phyloP scores from a whole-genome alignment of 495 filamentous ascomycete genomes.

The Xylaria longipes region DNA sequence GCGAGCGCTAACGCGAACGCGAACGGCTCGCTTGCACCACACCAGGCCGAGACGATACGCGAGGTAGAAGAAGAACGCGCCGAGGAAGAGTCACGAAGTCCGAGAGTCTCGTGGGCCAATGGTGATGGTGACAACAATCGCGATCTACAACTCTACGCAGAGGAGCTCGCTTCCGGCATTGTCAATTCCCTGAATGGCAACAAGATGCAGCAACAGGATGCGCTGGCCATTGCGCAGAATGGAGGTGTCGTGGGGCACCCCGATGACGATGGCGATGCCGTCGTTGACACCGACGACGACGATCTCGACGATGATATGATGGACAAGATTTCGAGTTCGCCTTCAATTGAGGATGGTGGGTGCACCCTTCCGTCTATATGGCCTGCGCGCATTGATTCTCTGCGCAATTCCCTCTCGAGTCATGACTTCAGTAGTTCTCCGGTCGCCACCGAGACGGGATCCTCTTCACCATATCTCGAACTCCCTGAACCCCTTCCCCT shows the following conservation, averaged over 20 bases:
- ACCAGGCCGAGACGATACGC: constrained; percentile 83
- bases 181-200: constrained; percentile 55
- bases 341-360: constrained; percentile 98
- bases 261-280: constrained; percentile 73
- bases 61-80: constrained; percentile 77
- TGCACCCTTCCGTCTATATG: constrained; percentile 49
- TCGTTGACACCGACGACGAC: constrained; percentile 68
- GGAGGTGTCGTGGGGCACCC: constrained; percentile 59
- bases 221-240: constrained; percentile 61
- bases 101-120: constrained; percentile 57
- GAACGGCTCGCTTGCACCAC: constrained; percentile 70
- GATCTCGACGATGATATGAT: constrained; percentile 87
- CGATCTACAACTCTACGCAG: constrained; percentile 57
- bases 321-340: constrained; percentile 97
- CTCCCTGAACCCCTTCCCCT: constrained; percentile 56
- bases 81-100: constrained; percentile 66
- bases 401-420: constrained; percentile 40
- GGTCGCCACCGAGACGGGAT: constrained; percentile 45
- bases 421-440: constrained; percentile 36
- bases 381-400: constrained; percentile 50
- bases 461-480: constrained; percentile 62
- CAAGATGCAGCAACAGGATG: constrained; percentile 58
- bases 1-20: constrained; percentile 48
- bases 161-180: constrained; percentile 54
- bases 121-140: constrained; percentile 52